Conservation (phyloP, 2,329 filamentous ascomycete species). For the Aspergillus pseudotamarii region DNA sequence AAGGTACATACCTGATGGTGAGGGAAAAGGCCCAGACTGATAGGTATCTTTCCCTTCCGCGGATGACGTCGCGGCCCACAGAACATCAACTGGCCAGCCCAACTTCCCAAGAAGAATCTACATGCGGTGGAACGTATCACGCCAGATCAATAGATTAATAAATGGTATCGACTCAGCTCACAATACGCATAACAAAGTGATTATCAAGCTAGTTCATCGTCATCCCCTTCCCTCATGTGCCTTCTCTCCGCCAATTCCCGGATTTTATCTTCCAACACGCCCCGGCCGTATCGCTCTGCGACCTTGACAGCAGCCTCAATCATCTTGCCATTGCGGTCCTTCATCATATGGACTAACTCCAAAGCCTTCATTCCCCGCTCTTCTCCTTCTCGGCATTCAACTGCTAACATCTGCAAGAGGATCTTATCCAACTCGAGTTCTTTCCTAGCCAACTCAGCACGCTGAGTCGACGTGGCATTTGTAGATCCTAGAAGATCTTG, state of each 20-base stretch:
- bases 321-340: conserved; percentile 83
- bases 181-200: not conserved
- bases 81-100: not conserved
- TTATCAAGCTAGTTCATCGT: conserved; percentile 45
- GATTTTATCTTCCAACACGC: conserved; percentile 87
- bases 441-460: conserved; percentile 66
- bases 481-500: conserved; percentile 73
- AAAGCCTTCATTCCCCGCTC: conserved; percentile 92
- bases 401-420: conserved; percentile 81
- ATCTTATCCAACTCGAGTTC: conserved; percentile 89
- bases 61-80: not conserved
- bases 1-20: not conserved
- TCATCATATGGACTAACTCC: conserved; percentile 85
- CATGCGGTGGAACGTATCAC: not conserved
- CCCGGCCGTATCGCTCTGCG: conserved; percentile 78
- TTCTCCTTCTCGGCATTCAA: conserved; percentile 90
- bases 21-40: not conserved
- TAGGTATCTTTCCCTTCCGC: not conserved
- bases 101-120: not conserved
- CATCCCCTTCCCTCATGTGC: conserved; percentile 62
- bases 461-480: conserved; percentile 65
- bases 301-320: conserved; percentile 88
- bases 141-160: not conserved
- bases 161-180: not conserved
- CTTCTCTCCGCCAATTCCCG: conserved; percentile 76